Percentiles rank a stretch among this genome's conserved stretches.
Conservation (phyloP, 2,329 filamentous ascomycete species). For the Paraphoma chrysanthemicola region DNA sequence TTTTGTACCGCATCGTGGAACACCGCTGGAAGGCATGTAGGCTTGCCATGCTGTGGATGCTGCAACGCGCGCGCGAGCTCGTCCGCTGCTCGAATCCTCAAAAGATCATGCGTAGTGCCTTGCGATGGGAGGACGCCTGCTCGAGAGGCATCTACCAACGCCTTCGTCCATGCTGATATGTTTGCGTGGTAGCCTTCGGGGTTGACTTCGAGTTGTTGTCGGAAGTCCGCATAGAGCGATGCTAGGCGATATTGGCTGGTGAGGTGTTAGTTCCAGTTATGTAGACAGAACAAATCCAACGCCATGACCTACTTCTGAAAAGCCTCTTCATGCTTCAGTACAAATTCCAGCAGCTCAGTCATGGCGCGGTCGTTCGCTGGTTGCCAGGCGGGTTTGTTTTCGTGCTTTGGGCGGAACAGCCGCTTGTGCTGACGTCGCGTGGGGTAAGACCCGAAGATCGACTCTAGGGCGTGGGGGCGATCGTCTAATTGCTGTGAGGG, state of each 20-base stretch:
- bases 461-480: constrained; percentile 21
- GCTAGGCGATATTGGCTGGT: constrained; percentile 73
- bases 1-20: constrained; percentile 75
- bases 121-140: constrained; percentile 64
- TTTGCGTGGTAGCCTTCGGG: constrained; percentile 87
- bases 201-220: constrained; percentile 75
- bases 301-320: constrained; percentile 50
- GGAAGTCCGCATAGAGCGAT: constrained; percentile 89
- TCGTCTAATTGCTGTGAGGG: constrained; percentile 16
- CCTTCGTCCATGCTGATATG: constrained; percentile 77
- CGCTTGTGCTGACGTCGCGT: constrained; percentile 29
- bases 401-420: constrained; percentile 27
- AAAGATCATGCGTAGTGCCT: constrained; percentile 51
- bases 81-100: constrained; percentile 63
- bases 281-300: background rate
- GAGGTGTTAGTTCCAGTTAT: constrained; percentile 11
- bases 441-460: constrained; percentile 28
- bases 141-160: constrained; percentile 71
- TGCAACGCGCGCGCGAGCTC: constrained; percentile 75
- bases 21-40: constrained; percentile 79
- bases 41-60: constrained; percentile 78
- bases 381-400: constrained; percentile 25
- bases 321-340: constrained; percentile 58
- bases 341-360: constrained; percentile 72
- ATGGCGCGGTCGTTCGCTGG: constrained; percentile 51